Percentiles rank a stretch among this genome's conserved stretches.
phyloP scores from a whole-genome alignment of 2,329 filamentous ascomycete species.

The Ophiostoma himal-ulmi region DNA sequence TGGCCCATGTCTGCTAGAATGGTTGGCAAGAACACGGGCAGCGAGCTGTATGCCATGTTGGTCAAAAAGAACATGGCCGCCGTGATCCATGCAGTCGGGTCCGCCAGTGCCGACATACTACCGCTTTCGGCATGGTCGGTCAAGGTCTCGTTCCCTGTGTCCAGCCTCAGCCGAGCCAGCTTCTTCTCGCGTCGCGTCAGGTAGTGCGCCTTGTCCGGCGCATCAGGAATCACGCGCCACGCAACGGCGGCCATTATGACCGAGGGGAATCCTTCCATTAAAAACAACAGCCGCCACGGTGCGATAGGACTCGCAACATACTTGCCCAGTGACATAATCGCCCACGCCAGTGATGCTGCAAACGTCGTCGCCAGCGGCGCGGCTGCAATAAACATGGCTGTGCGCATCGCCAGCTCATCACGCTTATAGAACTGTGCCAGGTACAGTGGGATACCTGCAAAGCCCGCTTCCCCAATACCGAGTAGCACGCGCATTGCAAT shows the following conservation, averaged over 20 bases:
- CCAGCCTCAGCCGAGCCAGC: conserved; percentile 64
- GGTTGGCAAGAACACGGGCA: conserved; percentile 81
- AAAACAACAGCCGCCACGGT: conserved; percentile 78
- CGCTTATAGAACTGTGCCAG: conserved; percentile 59
- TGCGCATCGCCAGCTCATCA: conserved; percentile 74
- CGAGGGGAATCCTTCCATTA: conserved; percentile 79
- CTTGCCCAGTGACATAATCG: conserved; percentile 63
- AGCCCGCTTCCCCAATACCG: conserved; percentile 60
- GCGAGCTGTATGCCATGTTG: conserved; percentile 81
- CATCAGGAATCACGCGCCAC: conserved; percentile 71
- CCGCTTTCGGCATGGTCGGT: conserved; percentile 18
- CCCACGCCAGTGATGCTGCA: conserved; percentile 71
- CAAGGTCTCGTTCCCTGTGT: conserved; percentile 38
- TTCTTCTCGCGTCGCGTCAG: conserved; percentile 59
- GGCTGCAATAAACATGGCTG: conserved; percentile 81
- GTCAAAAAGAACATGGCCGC: conserved; percentile 80
- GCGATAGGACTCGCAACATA: conserved; percentile 52
- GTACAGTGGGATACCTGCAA: conserved; percentile 59
- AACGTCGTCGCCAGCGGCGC: conserved; percentile 76
- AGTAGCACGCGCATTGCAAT: conserved; percentile 51
- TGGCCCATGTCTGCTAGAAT: conserved; percentile 74
- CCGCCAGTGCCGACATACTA: conserved; percentile 30
- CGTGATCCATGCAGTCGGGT: conserved; percentile 68
- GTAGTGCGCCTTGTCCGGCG: conserved; percentile 59
- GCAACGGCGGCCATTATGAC: conserved; percentile 67